These are phyloP conservation scores for Ambrosia hybrid DNA, from an alignment of 140 eudicot genomes.

Conservation along the genomic window DNA sequence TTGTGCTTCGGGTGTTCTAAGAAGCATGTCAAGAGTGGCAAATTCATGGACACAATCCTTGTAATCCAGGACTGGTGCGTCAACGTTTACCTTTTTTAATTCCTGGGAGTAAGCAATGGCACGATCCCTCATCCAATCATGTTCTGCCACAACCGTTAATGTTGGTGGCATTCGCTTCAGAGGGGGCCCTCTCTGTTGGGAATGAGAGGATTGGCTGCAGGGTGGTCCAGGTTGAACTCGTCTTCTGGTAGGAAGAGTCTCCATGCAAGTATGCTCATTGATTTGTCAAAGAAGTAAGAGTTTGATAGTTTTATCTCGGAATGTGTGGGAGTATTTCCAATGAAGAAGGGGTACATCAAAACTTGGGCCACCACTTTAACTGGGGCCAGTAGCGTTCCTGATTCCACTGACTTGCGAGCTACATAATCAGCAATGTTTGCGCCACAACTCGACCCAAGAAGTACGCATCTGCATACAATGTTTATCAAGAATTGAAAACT, in stretches of 20 bases:
- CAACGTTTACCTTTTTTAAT: conserved; percentile 83
- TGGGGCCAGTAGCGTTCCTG: conserved; percentile 77
- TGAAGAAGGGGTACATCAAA: conserved; percentile 93
- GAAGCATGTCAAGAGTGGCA: conserved; percentile 95
- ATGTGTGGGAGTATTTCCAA: conserved; percentile 85
- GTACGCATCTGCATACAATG: conserved; percentile 68
- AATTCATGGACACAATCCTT: conserved; percentile 98
- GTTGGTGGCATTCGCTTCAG: conserved; percentile 94
- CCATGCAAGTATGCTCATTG: conserved; percentile 91
- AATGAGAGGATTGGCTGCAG: conserved; percentile 85
- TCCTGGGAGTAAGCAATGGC: conserved; percentile 95
- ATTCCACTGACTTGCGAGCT: conserved; percentile 74
- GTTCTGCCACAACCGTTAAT: conserved; percentile 85
- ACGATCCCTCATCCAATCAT: conserved; percentile 98
- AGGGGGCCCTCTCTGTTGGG: conserved; percentile 66
- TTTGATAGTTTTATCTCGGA: conserved; percentile 89
- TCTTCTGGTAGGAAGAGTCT: conserved; percentile 82
- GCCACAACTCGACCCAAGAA: conserved; percentile 91
- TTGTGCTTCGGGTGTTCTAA: conserved; percentile 89
- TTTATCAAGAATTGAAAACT: conserved; percentile 1
- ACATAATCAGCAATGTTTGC: conserved; percentile 92
- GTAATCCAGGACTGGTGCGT: conserved; percentile 93
- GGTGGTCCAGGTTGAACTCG: conserved; percentile 84
- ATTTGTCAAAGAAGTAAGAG: conserved; percentile 87
- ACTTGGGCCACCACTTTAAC: conserved; percentile 93